These are phyloP conservation scores for Hypoxylon sp. DNA, from an alignment of 2,329 filamentous ascomycete species.

Conservation along the genomic window DNA sequence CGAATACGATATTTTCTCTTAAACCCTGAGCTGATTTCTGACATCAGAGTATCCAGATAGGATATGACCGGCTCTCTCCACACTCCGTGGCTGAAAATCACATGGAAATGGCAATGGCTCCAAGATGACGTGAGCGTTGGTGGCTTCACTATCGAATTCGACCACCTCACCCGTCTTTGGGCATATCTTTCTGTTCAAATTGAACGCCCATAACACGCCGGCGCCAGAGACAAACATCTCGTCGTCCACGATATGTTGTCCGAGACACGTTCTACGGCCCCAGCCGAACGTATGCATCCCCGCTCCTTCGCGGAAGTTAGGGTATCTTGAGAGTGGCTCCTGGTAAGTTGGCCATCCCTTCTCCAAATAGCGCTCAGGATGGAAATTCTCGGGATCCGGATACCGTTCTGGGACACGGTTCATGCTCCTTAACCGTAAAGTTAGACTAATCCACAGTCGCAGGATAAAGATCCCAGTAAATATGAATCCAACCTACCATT, in stretches of 20 bases:
- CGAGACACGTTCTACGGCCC: conserved; percentile 74
- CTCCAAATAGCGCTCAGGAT: conserved; percentile 75
- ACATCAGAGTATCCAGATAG: conserved; percentile 57
- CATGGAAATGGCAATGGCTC: conserved; percentile 65
- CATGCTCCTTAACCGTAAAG: conserved; percentile 62
- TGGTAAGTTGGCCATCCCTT: conserved; percentile 75
- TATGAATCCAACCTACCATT: conserved; percentile 59
- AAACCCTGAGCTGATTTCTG: conserved; percentile 53
- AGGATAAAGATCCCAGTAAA: neutral
- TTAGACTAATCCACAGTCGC: conserved; percentile 2
- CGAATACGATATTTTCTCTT: conserved; percentile 3
- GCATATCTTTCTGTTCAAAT: conserved; percentile 60
- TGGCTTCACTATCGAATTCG: conserved; percentile 65
- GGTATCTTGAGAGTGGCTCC: conserved; percentile 74
- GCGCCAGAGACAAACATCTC: conserved; percentile 68
- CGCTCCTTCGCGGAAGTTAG: conserved; percentile 71
- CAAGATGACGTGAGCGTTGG: conserved; percentile 68
- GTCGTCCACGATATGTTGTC: conserved; percentile 74
- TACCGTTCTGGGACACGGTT: conserved; percentile 72
- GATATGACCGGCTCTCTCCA: conserved; percentile 58
- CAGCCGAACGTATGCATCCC: conserved; percentile 76
- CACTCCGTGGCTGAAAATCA: conserved; percentile 60
- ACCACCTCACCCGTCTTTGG: conserved; percentile 60
- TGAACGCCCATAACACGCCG: conserved; percentile 65
- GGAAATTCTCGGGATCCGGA: conserved; percentile 74